phyloP scores from a whole-genome alignment of 768 basidiomycete genomes.

The Hypholoma sublateritium region DNA sequence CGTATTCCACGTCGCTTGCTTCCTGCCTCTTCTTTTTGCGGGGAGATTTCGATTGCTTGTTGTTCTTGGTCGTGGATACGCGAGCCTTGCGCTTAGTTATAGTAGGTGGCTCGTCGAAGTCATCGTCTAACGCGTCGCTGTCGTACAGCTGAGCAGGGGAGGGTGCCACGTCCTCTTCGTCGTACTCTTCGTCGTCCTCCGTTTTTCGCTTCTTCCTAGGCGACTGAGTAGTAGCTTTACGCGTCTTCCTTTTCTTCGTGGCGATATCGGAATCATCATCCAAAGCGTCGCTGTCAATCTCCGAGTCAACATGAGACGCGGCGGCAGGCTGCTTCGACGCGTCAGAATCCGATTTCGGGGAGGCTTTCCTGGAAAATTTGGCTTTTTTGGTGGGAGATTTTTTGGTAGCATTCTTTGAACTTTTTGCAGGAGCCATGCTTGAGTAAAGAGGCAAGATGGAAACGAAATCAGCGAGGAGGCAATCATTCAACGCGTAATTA shows the following conservation, averaged over 20 bases:
- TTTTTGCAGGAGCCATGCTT: neutral
- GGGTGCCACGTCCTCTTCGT: neutral
- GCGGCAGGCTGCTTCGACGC: neutral
- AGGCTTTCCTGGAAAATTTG: neutral
- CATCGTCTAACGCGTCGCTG: slow-evolving; percentile 50
- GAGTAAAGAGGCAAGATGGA: neutral
- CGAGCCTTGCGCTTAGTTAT: slow-evolving; percentile 20
- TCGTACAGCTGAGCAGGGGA: slow-evolving; percentile 25
- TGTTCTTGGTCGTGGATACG: neutral
- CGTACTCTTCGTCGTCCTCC: neutral
- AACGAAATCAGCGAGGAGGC: no score
- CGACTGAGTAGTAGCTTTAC: neutral
- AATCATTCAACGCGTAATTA: no score
- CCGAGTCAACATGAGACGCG: neutral
- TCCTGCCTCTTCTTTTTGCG: slow-evolving; percentile 31
- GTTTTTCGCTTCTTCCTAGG: neutral
- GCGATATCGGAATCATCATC: slow-evolving; percentile 5
- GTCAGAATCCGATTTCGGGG: neutral
- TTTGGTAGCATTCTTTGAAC: neutral
- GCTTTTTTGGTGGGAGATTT: neutral
- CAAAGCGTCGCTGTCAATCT: slow-evolving; percentile 4
- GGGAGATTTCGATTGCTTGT: slow-evolving; percentile 18
- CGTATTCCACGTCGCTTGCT: slow-evolving; percentile 20
- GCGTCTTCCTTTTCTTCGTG: neutral
- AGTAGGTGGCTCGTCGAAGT: slow-evolving; percentile 25